Conservation (phyloP, 1,284 basidiomycete species). For the Neolentinus lepideus region DNA sequence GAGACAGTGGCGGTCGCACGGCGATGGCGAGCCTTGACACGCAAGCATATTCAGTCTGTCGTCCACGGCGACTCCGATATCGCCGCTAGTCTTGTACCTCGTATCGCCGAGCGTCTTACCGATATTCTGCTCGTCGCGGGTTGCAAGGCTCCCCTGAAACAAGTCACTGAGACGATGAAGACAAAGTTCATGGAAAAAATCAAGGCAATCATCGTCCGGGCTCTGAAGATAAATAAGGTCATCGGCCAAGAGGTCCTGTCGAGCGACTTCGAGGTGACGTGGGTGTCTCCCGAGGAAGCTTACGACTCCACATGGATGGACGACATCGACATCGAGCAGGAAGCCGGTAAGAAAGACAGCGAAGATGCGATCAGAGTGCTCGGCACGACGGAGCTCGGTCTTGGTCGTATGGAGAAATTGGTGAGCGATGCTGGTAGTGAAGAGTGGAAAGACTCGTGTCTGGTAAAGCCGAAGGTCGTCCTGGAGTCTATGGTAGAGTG, state of each 20-base stretch:
- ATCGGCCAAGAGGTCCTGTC: neutral
- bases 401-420: neutral
- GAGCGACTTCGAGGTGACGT: neutral
- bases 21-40: neutral
- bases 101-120: neutral
- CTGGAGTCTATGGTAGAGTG: conserved; percentile 2
- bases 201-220: neutral
- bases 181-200: neutral
- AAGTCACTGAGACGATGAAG: neutral
- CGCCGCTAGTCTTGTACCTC: neutral
- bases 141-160: neutral
- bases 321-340: neutral
- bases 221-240: neutral
- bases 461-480: neutral
- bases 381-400: neutral
- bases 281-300: neutral
- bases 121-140: conserved; percentile 1
- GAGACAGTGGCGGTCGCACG: neutral
- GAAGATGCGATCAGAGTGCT: neutral
- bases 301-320: conserved; percentile 1
- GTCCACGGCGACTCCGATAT: neutral
- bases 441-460: neutral
- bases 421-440: neutral
- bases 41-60: neutral
- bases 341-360: neutral